These are phyloP conservation scores for Lathyrus tuberosus DNA, from an alignment of 306 rosid genomes.

Conservation along the genomic window DNA sequence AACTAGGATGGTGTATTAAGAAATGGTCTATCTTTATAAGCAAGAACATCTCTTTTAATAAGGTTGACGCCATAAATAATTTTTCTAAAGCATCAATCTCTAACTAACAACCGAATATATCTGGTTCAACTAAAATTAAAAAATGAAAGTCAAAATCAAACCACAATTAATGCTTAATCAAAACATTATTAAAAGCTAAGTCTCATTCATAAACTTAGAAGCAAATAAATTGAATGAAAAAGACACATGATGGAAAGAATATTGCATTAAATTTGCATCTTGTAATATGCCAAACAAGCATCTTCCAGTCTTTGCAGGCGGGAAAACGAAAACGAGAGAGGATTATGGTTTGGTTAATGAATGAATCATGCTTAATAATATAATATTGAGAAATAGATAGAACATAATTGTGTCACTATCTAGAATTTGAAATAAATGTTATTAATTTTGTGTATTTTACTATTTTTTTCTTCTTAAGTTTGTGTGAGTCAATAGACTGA, in stretches of 20 bases:
- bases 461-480: too few species aligned
- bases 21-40: too few species aligned
- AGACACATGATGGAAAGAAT: background rate
- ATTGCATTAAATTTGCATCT: background rate
- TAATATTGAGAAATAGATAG: background rate
- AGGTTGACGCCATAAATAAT: too few species aligned
- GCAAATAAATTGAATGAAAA: constrained; percentile 30
- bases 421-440: constrained; percentile 17
- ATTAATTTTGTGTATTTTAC: background rate
- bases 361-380: constrained; percentile 6
- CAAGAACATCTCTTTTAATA: too few species aligned
- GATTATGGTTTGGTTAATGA: constrained; percentile 6
- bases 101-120: too few species aligned
- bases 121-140: background rate
- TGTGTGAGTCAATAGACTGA: too few species aligned
- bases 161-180: constrained; percentile 26
- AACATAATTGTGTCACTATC: constrained; percentile 34
- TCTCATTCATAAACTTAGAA: constrained; percentile 21
- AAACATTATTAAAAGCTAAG: constrained; percentile 29
- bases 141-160: constrained; percentile 12
- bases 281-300: constrained; percentile 32
- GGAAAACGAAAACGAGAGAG: constrained; percentile 31
- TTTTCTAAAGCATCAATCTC: too few species aligned
- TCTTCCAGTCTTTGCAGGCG: constrained; percentile 42
- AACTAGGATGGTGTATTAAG: too few species aligned